Base-by-base conservation (phyloP, 2,329 filamentous ascomycete genomes). In the Sporothrix brunneoviolacea region DNA sequence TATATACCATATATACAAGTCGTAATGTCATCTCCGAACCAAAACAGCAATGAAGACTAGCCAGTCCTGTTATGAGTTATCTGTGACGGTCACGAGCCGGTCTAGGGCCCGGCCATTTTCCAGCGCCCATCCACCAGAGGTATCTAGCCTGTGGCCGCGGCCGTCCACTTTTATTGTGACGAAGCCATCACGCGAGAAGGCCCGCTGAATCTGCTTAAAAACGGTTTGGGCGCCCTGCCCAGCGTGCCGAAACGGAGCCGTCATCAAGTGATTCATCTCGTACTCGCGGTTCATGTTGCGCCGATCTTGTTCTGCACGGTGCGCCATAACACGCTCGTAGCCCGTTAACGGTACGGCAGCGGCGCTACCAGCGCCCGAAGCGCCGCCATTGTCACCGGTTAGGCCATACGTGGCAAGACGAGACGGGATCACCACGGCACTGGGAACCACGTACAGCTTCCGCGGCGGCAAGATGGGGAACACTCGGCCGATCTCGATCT, bases 41-140 rank as follows among this genome's bases (percentile, higher is more conserved):
- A n/a, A n/a, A n/a, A n/a, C n/a, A n/a, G n/a, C n/a, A n/a, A n/a
- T n/a, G n/a, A n/a, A n/a, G n/a, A n/a, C n/a, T n/a, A n/a, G n/a
- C n/a, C n/a, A n/a, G n/a, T n/a, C n/a, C n/a, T n/a, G 24, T 10
- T 28, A 28, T 28, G 24, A 28, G 24, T 10, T 28, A 10, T 28
- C 24, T 10, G 6, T 5, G 6, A 37, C 40, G 44, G 54, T 54
- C 28, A 78, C 70, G 35, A 84, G 60, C 55, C 75, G 71, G 64
- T 84, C 80, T 48, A 84, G 61, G 4, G 77, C 77, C 49, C 69
- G 70, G 38, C 82, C 82, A 4, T 81, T 83, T 27, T 84, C 80
- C 43, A 82, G 68, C 19, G 76, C 76, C 68, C 77, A 82, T 1
- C 77, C 79, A 35, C 72, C 71, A 3, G 68, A 69, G 15, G 82